Evolutionary conservation across 805 yeast species (phyloP).

Genomic region (Suhomyces pyralidae): DNA sequence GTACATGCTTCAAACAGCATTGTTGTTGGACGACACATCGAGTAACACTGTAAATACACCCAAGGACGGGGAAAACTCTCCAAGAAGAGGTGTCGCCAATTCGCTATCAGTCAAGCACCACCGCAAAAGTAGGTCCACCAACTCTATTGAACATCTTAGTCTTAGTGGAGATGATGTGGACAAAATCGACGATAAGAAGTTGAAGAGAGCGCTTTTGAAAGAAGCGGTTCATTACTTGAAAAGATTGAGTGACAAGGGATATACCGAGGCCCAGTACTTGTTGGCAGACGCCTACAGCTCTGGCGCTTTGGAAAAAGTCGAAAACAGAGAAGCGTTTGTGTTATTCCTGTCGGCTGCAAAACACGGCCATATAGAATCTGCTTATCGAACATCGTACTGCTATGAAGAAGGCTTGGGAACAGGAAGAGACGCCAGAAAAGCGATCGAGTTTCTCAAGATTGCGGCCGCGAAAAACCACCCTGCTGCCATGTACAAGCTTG

Average conservation of each 20-base stretch:
- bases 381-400: constrained; percentile 87
- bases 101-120: constrained; percentile 13
- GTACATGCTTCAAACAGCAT: constrained; percentile 81
- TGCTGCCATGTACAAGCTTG: constrained; percentile 94
- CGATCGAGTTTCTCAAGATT: constrained; percentile 74
- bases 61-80: constrained; percentile 18
- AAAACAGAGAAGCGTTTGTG: constrained; percentile 68
- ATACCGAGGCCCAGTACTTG: constrained; percentile 86
- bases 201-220: constrained; percentile 58
- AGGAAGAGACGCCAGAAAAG: constrained; percentile 81
- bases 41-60: constrained; percentile 2
- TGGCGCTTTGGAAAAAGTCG: constrained; percentile 79
- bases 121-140: constrained; percentile 20
- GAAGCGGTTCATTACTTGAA: constrained; percentile 74
- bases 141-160: constrained; percentile 15
- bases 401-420: constrained; percentile 94
- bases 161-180: constrained; percentile 9
- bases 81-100: constrained; percentile 10
- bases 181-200: constrained; percentile 16
- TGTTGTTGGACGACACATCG: constrained; percentile 45
- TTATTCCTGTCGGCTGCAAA: constrained; percentile 89
- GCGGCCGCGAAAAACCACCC: constrained; percentile 93
- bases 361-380: constrained; percentile 87
- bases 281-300: constrained; percentile 87
- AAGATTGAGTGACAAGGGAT: constrained; percentile 73